A percentile compares a stretch with the other conserved stretches of the same genome.
phyloP scores from a whole-genome alignment of 2,329 filamentous ascomycete genomes.

The Colletotrichum salicis region DNA sequence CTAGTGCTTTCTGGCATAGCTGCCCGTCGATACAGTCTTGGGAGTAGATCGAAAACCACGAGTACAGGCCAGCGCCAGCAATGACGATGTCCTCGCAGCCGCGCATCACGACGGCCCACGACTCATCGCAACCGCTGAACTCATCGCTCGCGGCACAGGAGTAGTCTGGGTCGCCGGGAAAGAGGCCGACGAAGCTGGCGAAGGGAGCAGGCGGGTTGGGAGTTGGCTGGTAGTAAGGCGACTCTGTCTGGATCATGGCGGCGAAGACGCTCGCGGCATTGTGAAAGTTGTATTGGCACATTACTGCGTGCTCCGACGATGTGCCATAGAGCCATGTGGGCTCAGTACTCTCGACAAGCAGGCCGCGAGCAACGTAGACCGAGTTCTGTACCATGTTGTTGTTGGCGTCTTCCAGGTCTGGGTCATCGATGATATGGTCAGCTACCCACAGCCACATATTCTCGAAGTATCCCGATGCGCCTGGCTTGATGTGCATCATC shows the following conservation, averaged over 20 bases:
- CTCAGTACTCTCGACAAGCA: constrained; percentile 45
- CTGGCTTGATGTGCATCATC: constrained; percentile 57
- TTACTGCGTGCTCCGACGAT: constrained; percentile 59
- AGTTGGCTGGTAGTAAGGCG: constrained; percentile 66
- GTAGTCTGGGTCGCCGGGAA: constrained; percentile 35
- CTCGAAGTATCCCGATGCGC: constrained; percentile 61
- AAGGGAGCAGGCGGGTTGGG: constrained; percentile 38
- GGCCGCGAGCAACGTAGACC: constrained; percentile 49
- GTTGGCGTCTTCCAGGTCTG: constrained; percentile 55
- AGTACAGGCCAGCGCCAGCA: constrained; percentile 41
- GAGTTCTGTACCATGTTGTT: constrained; percentile 63
- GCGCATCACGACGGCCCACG: constrained; percentile 39
- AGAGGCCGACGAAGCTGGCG: constrained; percentile 4
- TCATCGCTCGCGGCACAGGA: constrained; percentile 26
- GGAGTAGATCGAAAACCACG: constrained; percentile 39
- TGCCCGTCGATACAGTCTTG: constrained; percentile 34
- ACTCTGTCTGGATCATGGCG: constrained; percentile 74
- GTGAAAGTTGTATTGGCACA: constrained; percentile 63
- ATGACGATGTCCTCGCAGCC: constrained; percentile 38
- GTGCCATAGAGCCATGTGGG: constrained; percentile 55
- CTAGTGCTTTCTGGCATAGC: constrained; percentile 41
- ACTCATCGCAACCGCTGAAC: constrained; percentile 36
- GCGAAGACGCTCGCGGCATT: constrained; percentile 63
- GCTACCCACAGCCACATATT: constrained; percentile 75
- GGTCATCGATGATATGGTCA: constrained; percentile 64